Conservation (phyloP, 2,329 filamentous ascomycete species). For the Dactylellina cionopaga region DNA sequence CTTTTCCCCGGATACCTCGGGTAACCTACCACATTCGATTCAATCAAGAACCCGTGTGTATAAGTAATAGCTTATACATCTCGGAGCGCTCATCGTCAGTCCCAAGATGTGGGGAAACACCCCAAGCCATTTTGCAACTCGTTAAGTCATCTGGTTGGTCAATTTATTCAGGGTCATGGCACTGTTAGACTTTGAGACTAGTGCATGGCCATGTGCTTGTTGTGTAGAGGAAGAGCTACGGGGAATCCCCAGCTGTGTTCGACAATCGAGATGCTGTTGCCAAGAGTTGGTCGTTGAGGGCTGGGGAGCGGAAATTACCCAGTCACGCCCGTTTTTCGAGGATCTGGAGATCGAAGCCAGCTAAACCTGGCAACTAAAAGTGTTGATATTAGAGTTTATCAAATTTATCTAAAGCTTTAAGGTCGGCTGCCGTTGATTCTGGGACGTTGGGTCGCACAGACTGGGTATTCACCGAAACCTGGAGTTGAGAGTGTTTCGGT, state of each 20-base stretch:
- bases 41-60: neutral
- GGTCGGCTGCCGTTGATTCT: no score
- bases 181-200: neutral
- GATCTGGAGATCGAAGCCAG: no score
- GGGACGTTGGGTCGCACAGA: conserved; percentile 14
- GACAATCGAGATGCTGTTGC: neutral
- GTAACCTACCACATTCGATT: neutral
- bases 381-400: no score
- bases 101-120: conserved; percentile 9
- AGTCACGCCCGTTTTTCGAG: no score
- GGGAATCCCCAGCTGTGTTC: conserved; percentile 11
- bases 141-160: neutral
- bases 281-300: neutral
- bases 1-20: conserved; percentile 12
- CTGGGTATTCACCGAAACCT: conserved; percentile 43
- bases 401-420: no score
- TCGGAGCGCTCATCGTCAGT: conserved; percentile 8
- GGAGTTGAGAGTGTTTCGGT: conserved; percentile 8
- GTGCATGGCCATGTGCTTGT: neutral
- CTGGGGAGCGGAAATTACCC: neutral
- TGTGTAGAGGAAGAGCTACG: no score
- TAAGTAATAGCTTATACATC: conserved; percentile 28
- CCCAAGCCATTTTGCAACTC: conserved; percentile 3
- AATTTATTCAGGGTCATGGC: conserved; percentile 5
- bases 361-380: no score